These are phyloP conservation scores for Aureobasidium mangrovei DNA, from an alignment of 2,329 filamentous ascomycete genomes.

Conservation along the genomic window DNA sequence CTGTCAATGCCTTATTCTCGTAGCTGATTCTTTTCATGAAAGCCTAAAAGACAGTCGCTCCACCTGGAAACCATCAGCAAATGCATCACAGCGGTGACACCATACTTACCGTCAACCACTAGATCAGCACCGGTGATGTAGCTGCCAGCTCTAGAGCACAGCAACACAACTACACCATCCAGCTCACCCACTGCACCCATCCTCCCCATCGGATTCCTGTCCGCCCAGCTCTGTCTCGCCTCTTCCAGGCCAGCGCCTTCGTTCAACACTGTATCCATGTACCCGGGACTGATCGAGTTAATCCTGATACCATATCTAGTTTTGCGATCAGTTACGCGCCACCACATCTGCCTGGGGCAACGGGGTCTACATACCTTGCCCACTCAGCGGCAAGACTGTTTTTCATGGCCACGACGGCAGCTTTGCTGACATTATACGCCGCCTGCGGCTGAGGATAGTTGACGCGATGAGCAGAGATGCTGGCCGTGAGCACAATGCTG, in stretches of 20 bases:
- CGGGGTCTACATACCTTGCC: constrained; percentile 38
- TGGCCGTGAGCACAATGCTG: constrained; percentile 57
- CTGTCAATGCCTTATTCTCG: no score
- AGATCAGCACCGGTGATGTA: constrained; percentile 32
- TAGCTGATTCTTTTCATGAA: not conserved
- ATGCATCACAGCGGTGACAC: not conserved
- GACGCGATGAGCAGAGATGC: constrained; percentile 58
- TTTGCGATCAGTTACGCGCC: constrained; percentile 17
- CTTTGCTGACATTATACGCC: constrained; percentile 55
- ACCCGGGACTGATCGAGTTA: constrained; percentile 63
- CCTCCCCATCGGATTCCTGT: constrained; percentile 31
- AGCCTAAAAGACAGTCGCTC: not conserved
- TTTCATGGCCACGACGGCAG: constrained; percentile 54
- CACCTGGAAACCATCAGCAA: not conserved
- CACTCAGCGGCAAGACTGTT: constrained; percentile 63
- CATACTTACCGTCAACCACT: constrained; percentile 27
- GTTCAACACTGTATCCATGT: constrained; percentile 70
- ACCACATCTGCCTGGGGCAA: not conserved
- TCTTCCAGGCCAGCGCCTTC: constrained; percentile 29
- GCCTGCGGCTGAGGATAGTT: constrained; percentile 64
- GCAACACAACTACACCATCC: constrained; percentile 30
- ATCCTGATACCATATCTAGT: constrained; percentile 54
- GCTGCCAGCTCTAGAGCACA: constrained; percentile 27
- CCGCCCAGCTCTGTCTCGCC: constrained; percentile 26
- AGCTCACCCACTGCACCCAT: constrained; percentile 32